Base-by-base conservation (phyloP, 805 yeast genomes). In the Kazachstania bromeliacearum region DNA sequence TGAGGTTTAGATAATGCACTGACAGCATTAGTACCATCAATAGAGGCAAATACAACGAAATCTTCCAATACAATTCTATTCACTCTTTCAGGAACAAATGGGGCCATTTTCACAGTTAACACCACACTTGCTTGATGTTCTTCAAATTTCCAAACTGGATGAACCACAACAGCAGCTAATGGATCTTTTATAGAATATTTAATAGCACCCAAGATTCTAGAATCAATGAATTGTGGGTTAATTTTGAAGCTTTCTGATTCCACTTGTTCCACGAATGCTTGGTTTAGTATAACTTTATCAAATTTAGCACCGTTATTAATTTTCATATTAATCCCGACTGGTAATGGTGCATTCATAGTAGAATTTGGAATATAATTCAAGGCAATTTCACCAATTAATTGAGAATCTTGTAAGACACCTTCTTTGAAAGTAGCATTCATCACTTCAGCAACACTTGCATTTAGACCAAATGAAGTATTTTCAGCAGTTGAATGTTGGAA, bases 111-210 rank as follows among this genome's bases (percentile, higher is more conserved):
- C 43, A 85, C 61, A 14, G 80, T 76, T 39, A 89, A 67, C 62
- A 88, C 82, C 39, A 89, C 80, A 46, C 94, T 79, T 1, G 96
- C 78, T 62, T 87, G 95, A 37, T 70, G 78, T 14, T 71, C 70
- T 57, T 88, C 96, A 53, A 80, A 81, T 52, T 87, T 81, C 97
- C 97, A 92, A 31, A 80, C 74, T 28, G 95, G 96, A 27, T 76
- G 68, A 32, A 89, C 68, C 20, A 73, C 57, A 18, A 89, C 59
- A 9, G 97, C 96, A 7, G 79, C 73, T 12, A 62, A 55, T 39
- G 67, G 62, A 37, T 66, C 62, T 28, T 69, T 68, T 34, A 73
- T 52, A 54, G 79, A 67, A 54, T 88, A 89, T 55, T 84, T 84
- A 47, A 88, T 62, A 0, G 88, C 95, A 19, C 94, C 94, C 25